Evolutionary conservation across 139 green algal genomes (phyloP).

Genomic region (Gonium pectorale): DNA sequence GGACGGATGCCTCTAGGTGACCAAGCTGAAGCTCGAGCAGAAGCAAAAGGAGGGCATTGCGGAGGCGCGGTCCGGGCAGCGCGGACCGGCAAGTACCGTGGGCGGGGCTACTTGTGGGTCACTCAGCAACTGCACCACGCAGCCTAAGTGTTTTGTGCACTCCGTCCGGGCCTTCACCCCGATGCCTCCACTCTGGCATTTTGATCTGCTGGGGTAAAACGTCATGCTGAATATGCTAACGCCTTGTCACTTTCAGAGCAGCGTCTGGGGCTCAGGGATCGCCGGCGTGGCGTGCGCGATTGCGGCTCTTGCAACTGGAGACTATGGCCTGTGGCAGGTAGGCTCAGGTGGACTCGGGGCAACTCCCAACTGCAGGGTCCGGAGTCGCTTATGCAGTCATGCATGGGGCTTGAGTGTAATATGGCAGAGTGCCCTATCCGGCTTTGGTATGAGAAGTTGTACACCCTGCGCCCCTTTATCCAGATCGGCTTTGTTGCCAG

Average conservation of each 20-base stretch:
- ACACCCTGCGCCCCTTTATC: slow-evolving; percentile 3
- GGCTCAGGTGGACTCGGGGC: no score
- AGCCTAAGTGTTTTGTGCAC: no score
- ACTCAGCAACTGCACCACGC: no score
- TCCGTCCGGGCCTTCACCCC: no score
- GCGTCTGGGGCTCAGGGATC: slow-evolving; percentile 93
- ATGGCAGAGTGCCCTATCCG: no score
- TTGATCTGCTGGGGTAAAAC: neutral
- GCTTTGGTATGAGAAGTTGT: neutral
- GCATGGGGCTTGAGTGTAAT: no score
- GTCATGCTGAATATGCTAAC: neutral
- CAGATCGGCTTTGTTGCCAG: slow-evolving; percentile 66
- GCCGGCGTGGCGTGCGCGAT: slow-evolving; percentile 82
- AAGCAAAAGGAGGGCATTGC: slow-evolving; percentile 96
- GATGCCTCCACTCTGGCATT: no score
- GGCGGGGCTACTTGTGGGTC: neutral
- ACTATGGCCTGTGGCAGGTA: slow-evolving; percentile 73
- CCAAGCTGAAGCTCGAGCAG: slow-evolving; percentile 94
- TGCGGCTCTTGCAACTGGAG: slow-evolving; percentile 65
- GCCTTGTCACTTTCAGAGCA: slow-evolving; percentile 64
- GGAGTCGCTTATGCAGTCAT: no score
- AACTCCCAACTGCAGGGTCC: no score
- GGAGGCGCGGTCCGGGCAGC: slow-evolving; percentile 85
- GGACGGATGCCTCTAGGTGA: slow-evolving; percentile 72
- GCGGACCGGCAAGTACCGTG: slow-evolving; percentile 69